Evolutionary conservation across 495 filamentous ascomycete genomes (phyloP), one percentile per base, ranked within the genome.

Genomic region (Echria macrotheca): DNA sequence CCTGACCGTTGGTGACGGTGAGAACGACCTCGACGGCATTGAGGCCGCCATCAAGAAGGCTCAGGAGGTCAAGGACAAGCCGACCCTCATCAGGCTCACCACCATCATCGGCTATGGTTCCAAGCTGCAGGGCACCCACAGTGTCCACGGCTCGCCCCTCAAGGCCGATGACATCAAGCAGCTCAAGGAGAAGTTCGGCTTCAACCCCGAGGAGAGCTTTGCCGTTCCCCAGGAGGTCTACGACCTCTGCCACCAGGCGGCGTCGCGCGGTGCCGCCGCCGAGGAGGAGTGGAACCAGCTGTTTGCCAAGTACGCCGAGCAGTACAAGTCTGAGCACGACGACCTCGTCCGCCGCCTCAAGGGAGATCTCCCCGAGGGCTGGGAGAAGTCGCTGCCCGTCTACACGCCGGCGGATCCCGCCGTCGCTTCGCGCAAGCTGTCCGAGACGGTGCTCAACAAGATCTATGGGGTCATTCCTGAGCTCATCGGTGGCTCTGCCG

Each of bases 101-200:
- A 99, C 93, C 61, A 99, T 87, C 68, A 99, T 99, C 64, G 93
- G 93, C 65, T 99, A 85, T 74, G 93, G 93, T 56, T 99, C 93
- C 58, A 81, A 87, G 76, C 79, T 91, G 44, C 80, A 91, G 72
- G 94, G 94, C 60, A 97, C 94, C 59, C 83, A 85, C 63, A 87
- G 87, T 66, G 93, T 99, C 50, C 93, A 99, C 79, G 93, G 93
- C 54, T 87, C 89, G 67, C 84, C 93, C 48, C 81, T 99, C 37
- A 97, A 97, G 79, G 77, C 80, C 48, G 91, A 96, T 58, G 93
- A 99, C 67, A 84, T 85, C 69, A 81, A 89, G 79, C 74, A 84
- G 64, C 82, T 97, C 65, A 99, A 99, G 84, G 56, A 73, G 63
- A 85, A 82, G 69, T 99, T 96, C 68, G 94, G 94, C 59, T 96